Base-by-base conservation (phyloP, 305 asterid genomes). In the Petunia hybrid region DNA sequence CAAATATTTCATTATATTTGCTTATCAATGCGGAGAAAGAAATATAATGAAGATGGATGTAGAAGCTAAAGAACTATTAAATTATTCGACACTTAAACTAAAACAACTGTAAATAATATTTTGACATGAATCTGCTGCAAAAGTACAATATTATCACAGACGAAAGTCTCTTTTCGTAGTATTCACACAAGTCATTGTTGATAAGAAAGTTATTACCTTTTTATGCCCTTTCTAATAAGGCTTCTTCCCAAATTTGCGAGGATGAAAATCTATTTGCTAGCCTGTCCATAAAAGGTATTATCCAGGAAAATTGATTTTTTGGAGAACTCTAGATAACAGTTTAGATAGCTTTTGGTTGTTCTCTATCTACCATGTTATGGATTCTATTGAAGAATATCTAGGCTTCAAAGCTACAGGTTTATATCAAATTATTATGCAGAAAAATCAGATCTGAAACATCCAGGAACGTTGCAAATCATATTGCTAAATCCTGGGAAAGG, bases 1-100 rank as follows among this genome's bases (percentile, higher is more conserved):
- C 66, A 67, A 79, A 39, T 36, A 43, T 61, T 78, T 36, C 31
- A 35, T 36, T 51, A 35, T 51, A 62, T 51, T 73, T 51, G 78
- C 46, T 13, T 31, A 48, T 63, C 63, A 36, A 51, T 51, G 62
- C 48, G 62, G 62, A 48, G 62, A 48, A 71, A 73, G 78, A 51
- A 41, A 73, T 36, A 66, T 10, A 43, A 42, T 43, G 76, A 68
- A n/a, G 56, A 42, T 42, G n/a, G 56, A 16, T 4, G 7, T 43
- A 42, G 76, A 43, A 69, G 57, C 76, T 69, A 69, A 69, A 16
- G 16, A 68, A 45, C 57, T 45, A 69, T 43, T 22, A 63, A 16
- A 41, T 36, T 63, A 63, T 63, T 63, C 43, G 36, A 8, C 35
- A 63, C 35, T 35, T 35, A 62, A 8, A 36, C 31, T 8, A 60